Conservation (phyloP, 2,329 filamentous ascomycete genomes). For the Ophiostoma ips region DNA sequence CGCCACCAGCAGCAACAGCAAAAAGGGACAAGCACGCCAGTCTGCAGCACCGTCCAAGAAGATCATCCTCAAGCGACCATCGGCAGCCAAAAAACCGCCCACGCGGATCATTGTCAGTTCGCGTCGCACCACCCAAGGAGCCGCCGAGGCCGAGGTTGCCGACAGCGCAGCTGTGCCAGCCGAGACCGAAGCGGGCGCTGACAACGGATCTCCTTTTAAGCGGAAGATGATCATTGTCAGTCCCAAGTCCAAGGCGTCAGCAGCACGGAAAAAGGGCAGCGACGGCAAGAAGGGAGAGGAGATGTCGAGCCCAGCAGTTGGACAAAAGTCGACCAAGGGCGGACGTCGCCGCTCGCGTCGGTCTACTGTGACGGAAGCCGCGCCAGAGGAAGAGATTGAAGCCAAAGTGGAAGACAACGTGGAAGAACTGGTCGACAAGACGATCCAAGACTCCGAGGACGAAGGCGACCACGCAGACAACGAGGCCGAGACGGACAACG, state of each 20-base stretch:
- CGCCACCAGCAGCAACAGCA: too few relatives aligned
- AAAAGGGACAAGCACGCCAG: too few relatives aligned
- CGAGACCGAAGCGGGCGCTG: neutral
- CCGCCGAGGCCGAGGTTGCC: constrained; percentile 17
- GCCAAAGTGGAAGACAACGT: neutral
- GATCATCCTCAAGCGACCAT: constrained; percentile 31
- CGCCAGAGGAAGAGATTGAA: neutral
- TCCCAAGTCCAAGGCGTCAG: neutral
- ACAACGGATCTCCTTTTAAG: neutral
- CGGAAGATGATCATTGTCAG: constrained; percentile 4
- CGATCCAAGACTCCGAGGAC: neutral
- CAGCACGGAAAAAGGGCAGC: neutral
- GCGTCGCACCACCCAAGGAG: constrained; percentile 14
- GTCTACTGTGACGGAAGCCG: constrained; percentile 4
- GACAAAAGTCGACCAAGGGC: constrained; percentile 3
- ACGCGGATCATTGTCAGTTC: constrained; percentile 13
- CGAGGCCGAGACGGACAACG: neutral
- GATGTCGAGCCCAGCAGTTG: neutral
- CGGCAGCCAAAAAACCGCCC: constrained; percentile 14
- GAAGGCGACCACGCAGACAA: neutral
- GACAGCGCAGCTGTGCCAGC: constrained; percentile 2
- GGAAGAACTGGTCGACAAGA: too few relatives aligned
- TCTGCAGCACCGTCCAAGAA: constrained; percentile 24
- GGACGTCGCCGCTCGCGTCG: constrained; percentile 9
- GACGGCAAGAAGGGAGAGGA: neutral